Percentiles rank a stretch among this genome's conserved stretches.
These are phyloP conservation scores for Rubia peregrina DNA, from an alignment of 305 asterid genomes.

Conservation along the genomic window DNA sequence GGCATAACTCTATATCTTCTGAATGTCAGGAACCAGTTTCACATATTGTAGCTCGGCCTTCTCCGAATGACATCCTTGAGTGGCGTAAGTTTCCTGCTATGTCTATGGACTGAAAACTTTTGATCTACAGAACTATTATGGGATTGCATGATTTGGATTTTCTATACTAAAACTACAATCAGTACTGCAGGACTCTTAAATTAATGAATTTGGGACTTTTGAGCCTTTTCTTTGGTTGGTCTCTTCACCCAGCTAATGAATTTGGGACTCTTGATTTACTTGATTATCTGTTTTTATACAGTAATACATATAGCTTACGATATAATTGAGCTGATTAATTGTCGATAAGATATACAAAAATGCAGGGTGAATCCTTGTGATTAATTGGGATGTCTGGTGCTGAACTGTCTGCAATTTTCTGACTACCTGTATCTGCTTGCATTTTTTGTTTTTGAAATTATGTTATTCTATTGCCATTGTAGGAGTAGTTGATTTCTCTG, in stretches of 20 bases:
- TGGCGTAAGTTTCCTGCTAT: slow-evolving; percentile 72
- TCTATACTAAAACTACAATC: background rate
- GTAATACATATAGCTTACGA: background rate
- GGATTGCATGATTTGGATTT: background rate
- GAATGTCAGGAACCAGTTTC: slow-evolving; percentile 84
- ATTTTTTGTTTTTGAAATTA: background rate
- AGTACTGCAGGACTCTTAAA: background rate
- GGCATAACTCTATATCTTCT: slow-evolving; percentile 1
- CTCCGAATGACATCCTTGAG: slow-evolving; percentile 87
- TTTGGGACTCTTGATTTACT: no score
- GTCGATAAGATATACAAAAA: background rate
- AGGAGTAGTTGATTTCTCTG: background rate
- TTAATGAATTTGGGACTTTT: background rate
- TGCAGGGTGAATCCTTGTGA: background rate
- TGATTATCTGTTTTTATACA: background rate
- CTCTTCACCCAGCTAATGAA: background rate
- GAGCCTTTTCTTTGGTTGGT: background rate
- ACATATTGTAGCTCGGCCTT: slow-evolving; percentile 89
- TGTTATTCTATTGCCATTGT: background rate
- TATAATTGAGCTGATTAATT: background rate
- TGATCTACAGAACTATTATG: background rate
- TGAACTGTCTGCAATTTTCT: background rate
- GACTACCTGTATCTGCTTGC: background rate
- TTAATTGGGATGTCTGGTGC: background rate
- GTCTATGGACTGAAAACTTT: slow-evolving; percentile 9